Evolutionary conservation across 805 yeast species (phyloP).

Genomic region (Ogataea methanolica): DNA sequence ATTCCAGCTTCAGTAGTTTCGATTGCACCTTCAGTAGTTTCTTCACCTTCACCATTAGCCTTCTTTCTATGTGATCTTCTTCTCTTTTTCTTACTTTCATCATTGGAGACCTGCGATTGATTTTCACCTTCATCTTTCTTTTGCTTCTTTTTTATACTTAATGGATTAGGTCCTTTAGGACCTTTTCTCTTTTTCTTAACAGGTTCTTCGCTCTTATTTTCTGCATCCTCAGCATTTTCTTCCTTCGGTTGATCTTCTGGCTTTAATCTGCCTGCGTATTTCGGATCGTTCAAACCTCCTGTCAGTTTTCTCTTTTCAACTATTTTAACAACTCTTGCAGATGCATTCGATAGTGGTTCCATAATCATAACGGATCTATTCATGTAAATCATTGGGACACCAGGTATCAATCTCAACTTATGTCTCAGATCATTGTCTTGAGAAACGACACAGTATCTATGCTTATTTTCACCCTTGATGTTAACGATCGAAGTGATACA

Average conservation of each 20-base stretch:
- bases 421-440: constrained; percentile 71
- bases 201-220: constrained; percentile 14
- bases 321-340: constrained; percentile 42
- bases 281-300: constrained; percentile 71
- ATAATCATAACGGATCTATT: constrained; percentile 89
- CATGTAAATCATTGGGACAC: constrained; percentile 84
- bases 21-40: not conserved
- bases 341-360: constrained; percentile 86
- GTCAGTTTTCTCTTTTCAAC: constrained; percentile 67
- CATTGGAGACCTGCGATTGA: constrained; percentile 3
- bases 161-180: constrained; percentile 83
- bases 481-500: constrained; percentile 70
- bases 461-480: constrained; percentile 77
- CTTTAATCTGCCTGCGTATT: constrained; percentile 39
- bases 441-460: constrained; percentile 84
- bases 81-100: constrained; percentile 12
- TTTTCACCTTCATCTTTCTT: constrained; percentile 16
- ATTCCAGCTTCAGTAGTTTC: not conserved
- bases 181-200: constrained; percentile 52
- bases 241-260: constrained; percentile 9
- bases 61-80: constrained; percentile 19
- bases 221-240: constrained; percentile 14
- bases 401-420: constrained; percentile 71
- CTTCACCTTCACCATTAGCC: constrained; percentile 1
- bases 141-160: constrained; percentile 79